Conservation (phyloP, 495 filamentous ascomycete species). For the Parachaetomium inaequale region DNA sequence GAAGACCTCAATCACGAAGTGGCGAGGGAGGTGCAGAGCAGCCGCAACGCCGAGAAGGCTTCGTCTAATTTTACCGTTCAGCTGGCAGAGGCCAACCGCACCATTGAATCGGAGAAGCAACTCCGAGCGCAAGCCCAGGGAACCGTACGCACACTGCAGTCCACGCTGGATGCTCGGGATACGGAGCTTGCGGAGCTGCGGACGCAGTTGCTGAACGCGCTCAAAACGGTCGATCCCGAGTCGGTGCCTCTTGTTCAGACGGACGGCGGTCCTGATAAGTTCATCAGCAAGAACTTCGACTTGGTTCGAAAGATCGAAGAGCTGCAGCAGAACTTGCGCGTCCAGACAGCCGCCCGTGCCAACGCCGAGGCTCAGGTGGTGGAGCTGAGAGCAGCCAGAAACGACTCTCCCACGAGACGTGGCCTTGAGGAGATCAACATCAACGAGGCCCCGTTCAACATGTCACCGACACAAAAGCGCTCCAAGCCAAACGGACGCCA, state of each 20-base stretch:
- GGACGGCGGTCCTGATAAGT: slow-evolving; percentile 50
- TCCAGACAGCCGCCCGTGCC: slow-evolving; percentile 76
- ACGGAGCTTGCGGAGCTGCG: slow-evolving; percentile 75
- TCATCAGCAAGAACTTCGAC: slow-evolving; percentile 62
- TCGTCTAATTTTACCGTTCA: slow-evolving; percentile 81
- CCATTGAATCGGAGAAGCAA: slow-evolving; percentile 85
- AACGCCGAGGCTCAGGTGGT: slow-evolving; percentile 81
- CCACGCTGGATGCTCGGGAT: slow-evolving; percentile 69
- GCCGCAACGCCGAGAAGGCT: slow-evolving; percentile 83
- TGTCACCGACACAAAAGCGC: slow-evolving; percentile 72
- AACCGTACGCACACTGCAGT: slow-evolving; percentile 77
- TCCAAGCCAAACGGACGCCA: slow-evolving; percentile 69
- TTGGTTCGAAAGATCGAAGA: slow-evolving; percentile 86
- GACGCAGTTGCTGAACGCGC: slow-evolving; percentile 71
- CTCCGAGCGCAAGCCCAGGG: slow-evolving; percentile 79
- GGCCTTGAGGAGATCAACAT: slow-evolving; percentile 79
- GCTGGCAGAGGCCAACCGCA: slow-evolving; percentile 82
- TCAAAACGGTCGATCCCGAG: slow-evolving; percentile 84
- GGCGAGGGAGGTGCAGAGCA: slow-evolving; percentile 83
- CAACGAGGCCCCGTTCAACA: slow-evolving; percentile 72
- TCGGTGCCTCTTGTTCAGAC: slow-evolving; percentile 39
- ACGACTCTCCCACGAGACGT: slow-evolving; percentile 67
- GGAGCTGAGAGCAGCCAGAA: slow-evolving; percentile 72
- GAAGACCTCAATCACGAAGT: slow-evolving; percentile 96
- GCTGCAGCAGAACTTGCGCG: slow-evolving; percentile 76